Evolutionary conservation across 2,329 filamentous ascomycete genomes (phyloP), one percentile per base, ranked within the genome.

Genomic region (Cladorrhinum sp.): DNA sequence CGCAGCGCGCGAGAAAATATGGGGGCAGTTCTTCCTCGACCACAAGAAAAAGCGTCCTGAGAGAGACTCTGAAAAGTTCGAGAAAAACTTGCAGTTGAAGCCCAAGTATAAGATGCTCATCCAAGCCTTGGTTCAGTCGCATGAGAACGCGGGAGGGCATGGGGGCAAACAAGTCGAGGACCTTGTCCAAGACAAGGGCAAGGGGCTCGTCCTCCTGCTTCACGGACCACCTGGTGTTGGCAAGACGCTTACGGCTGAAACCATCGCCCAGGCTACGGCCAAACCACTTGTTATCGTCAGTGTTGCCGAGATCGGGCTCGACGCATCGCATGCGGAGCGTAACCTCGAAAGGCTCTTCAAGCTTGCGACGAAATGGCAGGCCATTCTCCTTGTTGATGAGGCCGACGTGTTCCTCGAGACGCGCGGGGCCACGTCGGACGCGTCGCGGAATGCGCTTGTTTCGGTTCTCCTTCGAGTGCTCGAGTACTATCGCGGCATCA

Each of bases 401-500:
- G 61, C 61, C 1, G 61, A 63, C 41, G 61, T 63, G 3, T 63
- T 58, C 10, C 51, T 63, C 3, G 62, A 62, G 49, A 63, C 61
- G 5, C 52, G 65, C 12, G 61, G 56, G 25, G 38, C 57, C 5
- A 50, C 54, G 29, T 62, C 60, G 13, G 49, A 59, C 16, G 45
- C 61, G 13, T 24, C 56, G 24, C 59, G 58, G 2, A 67, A 65
- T 29, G 64, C 65, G 2, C 57, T 66, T 12, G 62, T 67, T 5
- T 66, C 64, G 7, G 65, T 67, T 2, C 60, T 64, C 3, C 51
- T 67, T 20, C 55, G 76, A 16, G 75, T 69, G 2, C 73, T 79
- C 24, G 77, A 79, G 67, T 78, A 78, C 71, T 79, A 78, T 67
- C 69, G 76, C 60, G 77, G 76, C 22, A 77, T 79, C 49, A 69